Evolutionary conservation across 1,284 basidiomycete genomes (phyloP).

Genomic region (Ustilago crameri): DNA sequence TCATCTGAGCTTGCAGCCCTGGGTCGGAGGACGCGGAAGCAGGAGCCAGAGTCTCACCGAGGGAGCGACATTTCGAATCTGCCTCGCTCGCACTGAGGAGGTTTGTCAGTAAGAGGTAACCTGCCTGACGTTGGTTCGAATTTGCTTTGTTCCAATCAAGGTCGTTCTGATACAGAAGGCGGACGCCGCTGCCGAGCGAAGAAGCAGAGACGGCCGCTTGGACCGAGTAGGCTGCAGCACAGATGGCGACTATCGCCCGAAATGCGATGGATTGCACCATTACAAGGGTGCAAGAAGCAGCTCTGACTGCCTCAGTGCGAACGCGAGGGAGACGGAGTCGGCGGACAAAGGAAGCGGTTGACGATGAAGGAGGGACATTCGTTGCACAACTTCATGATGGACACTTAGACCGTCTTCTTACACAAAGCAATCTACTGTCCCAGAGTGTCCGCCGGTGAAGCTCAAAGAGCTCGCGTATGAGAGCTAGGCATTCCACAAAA

Average conservation of each 20-base stretch:
- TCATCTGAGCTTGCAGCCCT: conserved; percentile 38
- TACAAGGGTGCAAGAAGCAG: not conserved
- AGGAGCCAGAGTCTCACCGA: conserved; percentile 43
- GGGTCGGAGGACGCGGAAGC: conserved; percentile 13
- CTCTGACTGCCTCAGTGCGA: too few relatives aligned
- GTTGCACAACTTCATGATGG: too few relatives aligned
- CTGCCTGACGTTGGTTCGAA: conserved; percentile 33
- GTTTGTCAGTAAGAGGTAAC: conserved; percentile 44
- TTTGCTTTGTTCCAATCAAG: conserved; percentile 42
- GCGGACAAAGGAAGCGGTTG: too few relatives aligned
- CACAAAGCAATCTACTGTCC: not conserved
- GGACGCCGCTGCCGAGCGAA: conserved; percentile 21
- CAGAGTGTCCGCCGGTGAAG: too few relatives aligned
- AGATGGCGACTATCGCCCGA: conserved; percentile 1
- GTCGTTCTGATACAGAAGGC: conserved; percentile 58
- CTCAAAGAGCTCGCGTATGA: too few relatives aligned
- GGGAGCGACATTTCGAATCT: conserved; percentile 26
- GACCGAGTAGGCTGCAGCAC: not conserved
- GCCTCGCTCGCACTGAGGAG: conserved; percentile 30
- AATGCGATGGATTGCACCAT: conserved; percentile 10
- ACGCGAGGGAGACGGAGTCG: too few relatives aligned
- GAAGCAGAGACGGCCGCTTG: conserved; percentile 9
- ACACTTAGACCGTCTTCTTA: not conserved
- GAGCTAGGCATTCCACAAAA: too few relatives aligned
- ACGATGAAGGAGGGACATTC: too few relatives aligned